Conservation (phyloP, 2,329 filamentous ascomycete genomes). For the Conoideocrella luteorostrata region DNA sequence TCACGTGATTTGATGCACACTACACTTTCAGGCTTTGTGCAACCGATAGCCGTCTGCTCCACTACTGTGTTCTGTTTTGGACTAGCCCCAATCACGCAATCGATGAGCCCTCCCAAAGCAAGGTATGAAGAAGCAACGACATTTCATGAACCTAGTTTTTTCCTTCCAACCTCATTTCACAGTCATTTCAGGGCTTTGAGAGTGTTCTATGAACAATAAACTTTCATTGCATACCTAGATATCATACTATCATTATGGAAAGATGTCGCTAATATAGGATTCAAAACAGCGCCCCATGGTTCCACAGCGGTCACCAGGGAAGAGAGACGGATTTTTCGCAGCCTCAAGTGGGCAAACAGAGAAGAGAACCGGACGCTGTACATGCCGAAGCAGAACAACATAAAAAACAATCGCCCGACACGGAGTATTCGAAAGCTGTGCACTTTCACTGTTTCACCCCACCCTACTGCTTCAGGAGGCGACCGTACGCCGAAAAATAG, state of each 20-base stretch:
- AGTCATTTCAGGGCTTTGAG: conserved; percentile 4
- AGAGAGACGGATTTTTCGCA: background rate
- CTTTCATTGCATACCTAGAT: conserved; percentile 16
- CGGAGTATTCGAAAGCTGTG: background rate
- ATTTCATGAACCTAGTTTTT: conserved; percentile 9
- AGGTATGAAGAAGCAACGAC: conserved; percentile 14
- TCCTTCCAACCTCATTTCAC: conserved; percentile 15
- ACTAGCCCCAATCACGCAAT: conserved; percentile 27
- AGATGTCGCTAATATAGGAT: conserved; percentile 1
- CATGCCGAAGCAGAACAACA: conserved; percentile 1
- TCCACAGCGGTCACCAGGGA: conserved; percentile 2
- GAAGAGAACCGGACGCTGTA: conserved; percentile 7
- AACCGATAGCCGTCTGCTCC: conserved; percentile 4
- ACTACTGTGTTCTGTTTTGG: conserved; percentile 11
- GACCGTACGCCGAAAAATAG: conserved; percentile 62
- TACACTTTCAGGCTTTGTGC: background rate
- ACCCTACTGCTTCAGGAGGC: conserved; percentile 35
- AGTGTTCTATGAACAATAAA: conserved; percentile 9
- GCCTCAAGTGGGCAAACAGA: background rate
- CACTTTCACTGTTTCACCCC: background rate
- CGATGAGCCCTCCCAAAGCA: conserved; percentile 18
- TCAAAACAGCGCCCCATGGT: conserved; percentile 1
- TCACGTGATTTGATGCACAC: conserved; percentile 1
- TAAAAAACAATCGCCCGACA: background rate
- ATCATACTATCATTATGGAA: conserved; percentile 10